A percentile compares a stretch with the other conserved stretches of the same genome.
These are phyloP conservation scores for Globisporangium camurandrum DNA, from an alignment of 352 stramenopile genomes.

Conservation along the genomic window DNA sequence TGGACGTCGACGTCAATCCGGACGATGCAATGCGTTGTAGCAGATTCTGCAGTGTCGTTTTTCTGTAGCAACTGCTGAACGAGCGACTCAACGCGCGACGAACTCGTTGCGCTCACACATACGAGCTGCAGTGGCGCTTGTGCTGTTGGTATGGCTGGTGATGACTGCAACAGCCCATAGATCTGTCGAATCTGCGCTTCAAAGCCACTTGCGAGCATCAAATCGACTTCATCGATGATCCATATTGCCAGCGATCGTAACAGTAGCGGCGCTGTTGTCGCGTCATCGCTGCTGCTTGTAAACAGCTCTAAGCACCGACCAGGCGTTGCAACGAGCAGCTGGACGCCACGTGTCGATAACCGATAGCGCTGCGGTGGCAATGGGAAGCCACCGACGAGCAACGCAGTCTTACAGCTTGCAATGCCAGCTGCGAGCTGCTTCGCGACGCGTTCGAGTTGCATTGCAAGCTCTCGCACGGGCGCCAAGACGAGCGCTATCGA, in stretches of 20 bases:
- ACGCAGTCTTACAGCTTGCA: constrained; percentile 50
- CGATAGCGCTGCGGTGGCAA: constrained; percentile 64
- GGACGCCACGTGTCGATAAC: constrained; percentile 38
- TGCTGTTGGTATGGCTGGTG: background rate
- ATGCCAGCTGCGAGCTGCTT: constrained; percentile 56
- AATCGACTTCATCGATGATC: constrained; percentile 70
- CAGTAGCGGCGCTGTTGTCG: constrained; percentile 14
- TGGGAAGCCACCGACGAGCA: constrained; percentile 56
- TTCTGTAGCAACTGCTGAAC: constrained; percentile 28
- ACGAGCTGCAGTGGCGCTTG: constrained; percentile 28
- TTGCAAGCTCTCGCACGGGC: constrained; percentile 61
- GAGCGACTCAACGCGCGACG: constrained; percentile 26
- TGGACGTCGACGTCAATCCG: constrained; percentile 24
- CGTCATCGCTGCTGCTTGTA: constrained; percentile 2
- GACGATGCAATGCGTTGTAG: too few relatives aligned
- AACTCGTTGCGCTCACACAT: constrained; percentile 56
- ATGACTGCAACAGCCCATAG: constrained; percentile 19
- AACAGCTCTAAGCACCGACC: constrained; percentile 53
- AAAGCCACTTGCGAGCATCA: constrained; percentile 65
- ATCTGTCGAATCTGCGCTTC: constrained; percentile 39
- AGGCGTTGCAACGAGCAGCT: constrained; percentile 60
- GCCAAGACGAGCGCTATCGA: constrained; percentile 38
- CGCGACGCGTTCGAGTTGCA: constrained; percentile 59
- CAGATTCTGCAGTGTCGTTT: too few relatives aligned
- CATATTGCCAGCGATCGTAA: too few relatives aligned